A percentile compares a stretch with the other conserved stretches of the same genome.
These are phyloP conservation scores for Boletus sp. DNA, from an alignment of 1,284 basidiomycete genomes.

Conservation along the genomic window DNA sequence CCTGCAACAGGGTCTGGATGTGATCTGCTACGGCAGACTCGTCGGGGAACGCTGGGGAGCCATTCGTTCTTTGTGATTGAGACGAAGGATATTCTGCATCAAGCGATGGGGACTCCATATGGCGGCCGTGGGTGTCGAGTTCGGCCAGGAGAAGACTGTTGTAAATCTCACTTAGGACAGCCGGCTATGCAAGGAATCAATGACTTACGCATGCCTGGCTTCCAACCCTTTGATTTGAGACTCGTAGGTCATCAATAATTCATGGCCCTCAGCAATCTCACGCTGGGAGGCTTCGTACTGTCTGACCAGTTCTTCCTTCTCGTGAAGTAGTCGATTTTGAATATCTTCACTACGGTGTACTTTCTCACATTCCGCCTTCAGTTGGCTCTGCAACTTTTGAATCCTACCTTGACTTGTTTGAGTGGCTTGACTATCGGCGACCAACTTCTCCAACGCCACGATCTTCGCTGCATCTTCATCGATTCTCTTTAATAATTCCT, in stretches of 20 bases:
- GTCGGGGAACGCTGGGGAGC: slow-evolving; percentile 21
- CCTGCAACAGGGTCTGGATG: slow-evolving; percentile 54
- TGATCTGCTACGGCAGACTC: slow-evolving; percentile 36
- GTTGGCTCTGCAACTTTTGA: slow-evolving; percentile 37
- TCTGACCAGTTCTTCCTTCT: slow-evolving; percentile 27
- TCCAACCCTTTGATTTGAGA: slow-evolving; percentile 24
- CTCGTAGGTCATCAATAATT: slow-evolving; percentile 19
- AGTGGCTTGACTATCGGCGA: slow-evolving; percentile 36
- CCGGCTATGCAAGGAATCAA: background rate
- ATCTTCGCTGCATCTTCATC: slow-evolving; percentile 67
- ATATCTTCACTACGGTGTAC: slow-evolving; percentile 35
- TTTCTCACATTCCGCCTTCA: slow-evolving; percentile 43
- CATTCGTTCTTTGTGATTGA: slow-evolving; percentile 1
- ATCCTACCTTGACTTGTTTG: slow-evolving; percentile 39
- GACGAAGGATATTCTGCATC: slow-evolving; percentile 1
- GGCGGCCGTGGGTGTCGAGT: slow-evolving; percentile 10
- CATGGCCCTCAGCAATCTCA: slow-evolving; percentile 13
- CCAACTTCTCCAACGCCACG: slow-evolving; percentile 44
- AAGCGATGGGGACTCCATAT: background rate
- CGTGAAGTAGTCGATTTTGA: slow-evolving; percentile 28
- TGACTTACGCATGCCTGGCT: slow-evolving; percentile 20
- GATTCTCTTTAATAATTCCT: slow-evolving; percentile 53
- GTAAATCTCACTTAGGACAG: slow-evolving; percentile 2
- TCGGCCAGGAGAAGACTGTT: slow-evolving; percentile 24
- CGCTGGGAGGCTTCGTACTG: slow-evolving; percentile 13